Percentiles rank a stretch among this genome's conserved stretches.
These are phyloP conservation scores for Cercospora brassicicola DNA, from an alignment of 2,329 filamentous ascomycete species.

Conservation along the genomic window DNA sequence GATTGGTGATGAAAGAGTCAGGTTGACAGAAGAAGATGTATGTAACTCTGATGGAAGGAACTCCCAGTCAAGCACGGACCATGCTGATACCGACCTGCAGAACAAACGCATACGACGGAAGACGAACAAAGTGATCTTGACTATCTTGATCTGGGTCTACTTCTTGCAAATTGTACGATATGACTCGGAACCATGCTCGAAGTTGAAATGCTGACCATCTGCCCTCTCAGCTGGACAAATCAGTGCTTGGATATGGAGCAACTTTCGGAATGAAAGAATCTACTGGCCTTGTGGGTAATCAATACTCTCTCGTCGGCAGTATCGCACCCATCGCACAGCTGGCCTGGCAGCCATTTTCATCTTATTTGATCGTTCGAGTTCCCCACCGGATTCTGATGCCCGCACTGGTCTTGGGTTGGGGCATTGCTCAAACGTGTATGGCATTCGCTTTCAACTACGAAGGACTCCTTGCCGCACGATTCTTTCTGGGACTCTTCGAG, in stretches of 20 bases:
- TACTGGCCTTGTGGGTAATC: conserved; percentile 48
- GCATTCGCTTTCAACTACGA: conserved; percentile 60
- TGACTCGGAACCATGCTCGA: too few relatives aligned
- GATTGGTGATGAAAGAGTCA: conserved; percentile 33
- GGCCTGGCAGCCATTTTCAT: conserved; percentile 65
- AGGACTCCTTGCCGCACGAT: conserved; percentile 61
- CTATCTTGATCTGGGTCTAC: conserved; percentile 59
- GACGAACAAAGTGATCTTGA: conserved; percentile 61
- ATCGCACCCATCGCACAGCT: conserved; percentile 56
- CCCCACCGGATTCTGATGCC: conserved; percentile 67
- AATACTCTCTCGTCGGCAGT: conserved; percentile 51
- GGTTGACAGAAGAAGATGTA: conserved; percentile 42
- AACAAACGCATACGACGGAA: conserved; percentile 60
- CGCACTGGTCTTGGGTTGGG: conserved; percentile 63
- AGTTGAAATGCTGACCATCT: too few relatives aligned
- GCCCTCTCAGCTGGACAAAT: conserved; percentile 51
- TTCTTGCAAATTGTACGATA: conserved; percentile 46
- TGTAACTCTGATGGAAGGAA: background rate
- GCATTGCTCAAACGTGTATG: conserved; percentile 59
- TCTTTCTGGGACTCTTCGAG: conserved; percentile 67
- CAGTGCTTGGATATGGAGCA: conserved; percentile 51
- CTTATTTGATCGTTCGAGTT: conserved; percentile 61
- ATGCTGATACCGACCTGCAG: conserved; percentile 16
- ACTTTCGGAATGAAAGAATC: conserved; percentile 50
- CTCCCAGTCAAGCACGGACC: background rate